Base-by-base conservation (phyloP, 495 filamentous ascomycete genomes). In the Halenospora varia region DNA sequence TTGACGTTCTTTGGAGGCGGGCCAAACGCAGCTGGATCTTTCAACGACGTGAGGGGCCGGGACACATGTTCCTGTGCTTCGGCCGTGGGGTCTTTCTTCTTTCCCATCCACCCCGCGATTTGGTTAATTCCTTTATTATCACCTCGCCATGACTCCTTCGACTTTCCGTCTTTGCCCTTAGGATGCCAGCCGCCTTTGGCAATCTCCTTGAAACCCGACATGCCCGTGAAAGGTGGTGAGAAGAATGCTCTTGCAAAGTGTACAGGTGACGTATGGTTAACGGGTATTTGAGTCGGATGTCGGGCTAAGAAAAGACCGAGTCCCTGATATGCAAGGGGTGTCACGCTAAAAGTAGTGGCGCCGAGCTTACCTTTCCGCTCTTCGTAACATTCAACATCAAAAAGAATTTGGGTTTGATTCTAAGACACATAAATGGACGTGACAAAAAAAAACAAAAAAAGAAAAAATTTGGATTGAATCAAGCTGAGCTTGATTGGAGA, bases 11-110 rank as follows among this genome's bases (percentile, higher is more conserved):
- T 96, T 2, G 93, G 93, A 19, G 93, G 93, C 29, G 93, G 90
- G 2, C 82, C 90, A 69, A 98, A 97, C 11, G 85, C 79, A 0
- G 82, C 68, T 1, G 94, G 93, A 69, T 98, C 94, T 64, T 87
- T 86, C 18, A 98, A 77, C 1, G 87, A 77, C 2, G 84, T 80
- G n/a, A 96, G 69, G 1, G 94, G 93, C 3, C 76, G 74, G 17
- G 90, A 63, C 8, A 64, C 51, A 58, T 67, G 65, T 20, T 68
- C 62, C 2, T 53, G 29, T 10, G 53, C 56, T 51, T 58, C 53
- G 11, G 19, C 29, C 19, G 70, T 68, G 9, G 70, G 48, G 42
- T 77, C 69, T 55, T 78, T 81, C 29, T 78, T 77, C 56, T 80
- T 82, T 2, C 80, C 80, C 68, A 82, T 71, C 78, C 75, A 80